Base-by-base conservation (phyloP, 306 rosid species). In the Mucuna pruriens region DNA sequence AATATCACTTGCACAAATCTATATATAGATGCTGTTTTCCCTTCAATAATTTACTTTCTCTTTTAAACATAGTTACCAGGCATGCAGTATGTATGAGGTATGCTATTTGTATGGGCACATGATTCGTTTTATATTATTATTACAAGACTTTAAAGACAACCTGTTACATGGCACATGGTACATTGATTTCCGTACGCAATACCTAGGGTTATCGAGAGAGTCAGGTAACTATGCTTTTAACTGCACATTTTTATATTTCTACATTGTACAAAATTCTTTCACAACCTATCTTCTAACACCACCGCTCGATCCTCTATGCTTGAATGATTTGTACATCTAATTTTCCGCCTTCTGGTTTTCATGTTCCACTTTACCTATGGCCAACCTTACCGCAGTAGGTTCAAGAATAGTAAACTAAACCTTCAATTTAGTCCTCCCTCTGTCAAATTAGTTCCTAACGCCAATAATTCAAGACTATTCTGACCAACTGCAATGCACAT, bases 211-310 rank as follows among this genome's bases (percentile, higher is more conserved):
- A 60, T 15, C 13, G 67, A 29, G 12, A 33, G 42, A 16, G 2
- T 20, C 20, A 61, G 6, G 2, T 29, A 29, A 29, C 15, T 22
- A 62, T 6, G 0, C 62, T 69, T 64, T 20, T 23, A 34, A 65
- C 8, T 15, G 44, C 4, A 6, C 19, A 48, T 63, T 64, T 64
- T 52, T 54, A 66, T 49, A 31, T 29, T 42, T 66, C 23, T 54
- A 82, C 62, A 66, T 66, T 9, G 63, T n/a, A 31, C 31, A 66
- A 54, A 31, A 25, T 16, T 33, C 26, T 34, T 45, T 19, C 40
- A n/a, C 49, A 39, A n/a, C 66, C 52, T 13, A 49, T 71, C 82
- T 38, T 51, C 51, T 51, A 70, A 31, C 60, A 22, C 8, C 60
- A 61, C 25, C 25, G 12, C 75, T 17, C 19, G 13, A 72, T 40